phyloP scores from a whole-genome alignment of 306 rosid species.

The Citrullus amarus region DNA sequence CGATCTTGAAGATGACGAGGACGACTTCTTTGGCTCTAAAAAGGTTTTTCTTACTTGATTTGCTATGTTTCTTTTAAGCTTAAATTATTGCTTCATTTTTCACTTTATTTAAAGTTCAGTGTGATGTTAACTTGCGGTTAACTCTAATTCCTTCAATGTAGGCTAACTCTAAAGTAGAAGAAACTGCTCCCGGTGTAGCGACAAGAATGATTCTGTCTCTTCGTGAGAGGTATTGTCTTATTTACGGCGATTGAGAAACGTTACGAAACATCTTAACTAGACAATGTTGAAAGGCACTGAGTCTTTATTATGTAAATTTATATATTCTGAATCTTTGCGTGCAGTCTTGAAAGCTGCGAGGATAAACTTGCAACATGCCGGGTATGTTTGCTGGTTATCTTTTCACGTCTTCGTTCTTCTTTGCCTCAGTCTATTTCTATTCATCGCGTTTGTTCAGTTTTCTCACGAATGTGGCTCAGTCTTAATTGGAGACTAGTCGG shows the following conservation, averaged over 20 bases:
- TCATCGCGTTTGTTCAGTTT: not conserved
- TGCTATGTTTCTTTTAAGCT: not conserved
- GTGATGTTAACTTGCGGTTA: no score
- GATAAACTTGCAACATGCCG: constrained; percentile 58
- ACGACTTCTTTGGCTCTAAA: constrained; percentile 44
- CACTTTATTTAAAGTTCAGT: not conserved
- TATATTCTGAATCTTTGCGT: constrained; percentile 10
- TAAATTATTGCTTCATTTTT: no score
- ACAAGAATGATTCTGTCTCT: constrained; percentile 91
- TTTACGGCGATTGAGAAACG: not conserved
- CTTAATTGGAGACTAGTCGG: not conserved
- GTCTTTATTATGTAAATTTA: constrained; percentile 2
- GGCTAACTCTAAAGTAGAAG: constrained; percentile 54
- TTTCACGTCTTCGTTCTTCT: not conserved
- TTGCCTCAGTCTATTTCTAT: not conserved
- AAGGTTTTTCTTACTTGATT: constrained; percentile 27
- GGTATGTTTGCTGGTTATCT: constrained; percentile 27
- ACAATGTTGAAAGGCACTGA: not conserved
- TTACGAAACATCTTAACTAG: not conserved
- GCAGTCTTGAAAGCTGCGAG: constrained; percentile 70
- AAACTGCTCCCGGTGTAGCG: constrained; percentile 77
- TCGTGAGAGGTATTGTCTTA: constrained; percentile 65
- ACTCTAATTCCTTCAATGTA: constrained; percentile 9
- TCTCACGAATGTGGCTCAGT: not conserved
- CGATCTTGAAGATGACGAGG: constrained; percentile 52